Evolutionary conservation across 805 yeast species (phyloP), one percentile per base, ranked within the genome.

Genomic region (Metschnikowia peoriensis): DNA sequence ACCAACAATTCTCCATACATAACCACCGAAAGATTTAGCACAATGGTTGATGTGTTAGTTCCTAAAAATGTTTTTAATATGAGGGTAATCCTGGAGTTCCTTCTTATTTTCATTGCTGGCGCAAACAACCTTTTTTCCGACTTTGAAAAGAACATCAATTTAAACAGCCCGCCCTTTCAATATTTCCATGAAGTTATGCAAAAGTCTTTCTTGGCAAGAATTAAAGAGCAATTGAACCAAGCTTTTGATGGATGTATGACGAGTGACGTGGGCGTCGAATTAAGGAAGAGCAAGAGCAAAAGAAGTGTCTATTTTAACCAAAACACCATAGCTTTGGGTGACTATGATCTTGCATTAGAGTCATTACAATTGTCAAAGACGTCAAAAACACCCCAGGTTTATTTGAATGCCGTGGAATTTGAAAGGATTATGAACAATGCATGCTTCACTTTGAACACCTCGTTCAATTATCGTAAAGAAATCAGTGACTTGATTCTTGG

Each of bases 41-140:
- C 82, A 22, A 78, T 80, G 58, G 85, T 85, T 49, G 84, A 86
- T 54, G 77, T 84, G 4, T 68, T 89, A 38, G 87, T 88, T 2
- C 82, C 84, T 0, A 83, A 89, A 2, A 84, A 83, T 61, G 78
- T 90, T 14, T 84, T 87, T 68, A 89, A 91, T 61, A 89, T 92
- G 86, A 79, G 92, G 57, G 78, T 88, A 6, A 79, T 91, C 14
- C 68, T 89, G 46, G 96, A 88, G 52, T 85, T 88, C 38, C 82
- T 89, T 38, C 75, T 89, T 45, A 70, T 83, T 11, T 89, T 89
- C 62, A 73, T 83, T 28, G 84, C 88, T 43, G 84, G 88, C 1
- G 71, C 88, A 1, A 70, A 76, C 47, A 53, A 52, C 28, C 50
- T 75, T 2, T 66, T 71, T 43, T 39, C 49, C 4, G 51, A 59